Evolutionary conservation across 352 stramenopile genomes (phyloP).

Genomic region (Saprolegnia parasitica): DNA sequence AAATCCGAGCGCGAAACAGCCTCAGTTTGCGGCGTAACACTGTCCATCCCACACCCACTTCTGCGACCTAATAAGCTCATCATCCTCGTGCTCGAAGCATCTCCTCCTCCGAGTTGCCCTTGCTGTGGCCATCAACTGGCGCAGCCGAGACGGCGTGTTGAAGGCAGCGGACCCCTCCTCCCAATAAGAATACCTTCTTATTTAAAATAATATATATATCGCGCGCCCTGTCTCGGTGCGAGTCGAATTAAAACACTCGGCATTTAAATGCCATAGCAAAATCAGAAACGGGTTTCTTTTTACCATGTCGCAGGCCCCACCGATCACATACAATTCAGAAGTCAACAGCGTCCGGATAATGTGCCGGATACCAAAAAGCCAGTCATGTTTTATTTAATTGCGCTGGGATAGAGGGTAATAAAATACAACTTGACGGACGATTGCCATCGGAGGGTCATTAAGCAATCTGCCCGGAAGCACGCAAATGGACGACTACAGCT

Average conservation of each 20-base stretch:
- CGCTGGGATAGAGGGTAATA: too few relatives aligned
- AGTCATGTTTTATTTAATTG: conserved; percentile 1
- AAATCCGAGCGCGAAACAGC: not conserved
- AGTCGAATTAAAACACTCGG: not conserved
- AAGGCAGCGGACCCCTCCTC: too few relatives aligned
- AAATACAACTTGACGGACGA: not conserved
- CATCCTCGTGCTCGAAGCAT: too few relatives aligned
- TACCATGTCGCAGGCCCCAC: conserved; percentile 22
- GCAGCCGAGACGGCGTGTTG: not conserved
- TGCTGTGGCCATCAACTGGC: not conserved
- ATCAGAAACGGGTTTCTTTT: conserved; percentile 5
- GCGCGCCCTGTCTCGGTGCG: not conserved
- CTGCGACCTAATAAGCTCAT: too few relatives aligned
- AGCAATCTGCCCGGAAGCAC: conserved; percentile 3
- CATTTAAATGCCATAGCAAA: not conserved
- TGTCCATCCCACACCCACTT: not conserved
- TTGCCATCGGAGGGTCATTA: not conserved
- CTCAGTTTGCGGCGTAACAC: not conserved
- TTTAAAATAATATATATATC: not conserved
- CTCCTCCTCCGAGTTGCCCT: not conserved
- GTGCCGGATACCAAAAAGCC: not conserved
- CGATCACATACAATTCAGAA: conserved; percentile 3
- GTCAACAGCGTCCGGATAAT: not conserved
- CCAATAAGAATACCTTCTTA: too few relatives aligned
- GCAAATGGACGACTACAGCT: conserved; percentile 22